Base-by-base conservation (phyloP, 2,329 filamentous ascomycete species). In the Pyrenophora seminiperda region DNA sequence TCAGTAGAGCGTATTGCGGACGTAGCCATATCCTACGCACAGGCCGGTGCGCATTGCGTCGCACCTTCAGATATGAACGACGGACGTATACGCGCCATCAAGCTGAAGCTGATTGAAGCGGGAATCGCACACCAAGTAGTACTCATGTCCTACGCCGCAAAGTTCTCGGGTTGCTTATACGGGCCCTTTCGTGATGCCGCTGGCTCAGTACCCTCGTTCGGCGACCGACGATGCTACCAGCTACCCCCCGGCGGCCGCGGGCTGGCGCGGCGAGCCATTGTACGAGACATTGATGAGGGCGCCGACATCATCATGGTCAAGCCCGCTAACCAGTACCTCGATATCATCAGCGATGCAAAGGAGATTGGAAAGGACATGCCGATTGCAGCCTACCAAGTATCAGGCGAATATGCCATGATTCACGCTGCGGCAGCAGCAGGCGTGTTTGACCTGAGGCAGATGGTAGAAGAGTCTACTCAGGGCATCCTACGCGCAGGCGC, bases 301-400 rank as follows among this genome's bases (percentile, higher is more conserved):
- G 94, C 94, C 15, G 94, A 99, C 68, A 91, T 97, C 62, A 96
- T 99, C 76, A 97, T 99, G 93, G 94, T 99, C 55, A 99, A 99
- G 81, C 94, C 94, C 2, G 94, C 94, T 7, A 89, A 89, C 65
- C 91, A 93, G 74, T 99, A 96, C 73, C 82, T 99, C 37, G 94
- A 99, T 75, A 96, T 99, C 66, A 97, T 99, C 73, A 91, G 90
- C 61, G 94, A 99, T 70, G 94, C 94, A 44, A 97, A 96, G 79
- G 91, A 97, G 45, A 83, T 97, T 45, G 93, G 90, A 51, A 88
- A 87, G 70, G 91, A 97, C 73, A 81, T 97, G 73, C 94, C 94
- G 2, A 83, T 99, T 29, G 93, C 94, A 1, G 93, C 94, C 17
- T 99, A 99, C 74, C 94, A 99, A 73, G 94, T 99, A 51, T 94